A percentile compares a stretch with the other conserved stretches of the same genome.
Evolutionary conservation across 768 basidiomycete genomes (phyloP).

Genomic region (Lactarius trivialis): DNA sequence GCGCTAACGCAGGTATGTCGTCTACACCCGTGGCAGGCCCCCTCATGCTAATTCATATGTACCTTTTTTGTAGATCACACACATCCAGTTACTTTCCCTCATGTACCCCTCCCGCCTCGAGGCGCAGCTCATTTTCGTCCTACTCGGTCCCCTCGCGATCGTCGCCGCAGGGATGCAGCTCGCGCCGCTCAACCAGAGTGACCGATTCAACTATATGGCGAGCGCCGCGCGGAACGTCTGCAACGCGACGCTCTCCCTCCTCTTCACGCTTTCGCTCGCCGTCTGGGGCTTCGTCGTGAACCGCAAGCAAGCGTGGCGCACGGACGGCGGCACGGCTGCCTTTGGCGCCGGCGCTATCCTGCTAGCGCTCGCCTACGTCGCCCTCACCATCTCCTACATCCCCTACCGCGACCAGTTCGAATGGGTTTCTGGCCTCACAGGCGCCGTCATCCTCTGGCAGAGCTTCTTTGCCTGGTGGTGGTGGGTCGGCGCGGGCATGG

Average conservation of each 20-base stretch:
- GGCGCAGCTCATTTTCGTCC: conserved; percentile 72
- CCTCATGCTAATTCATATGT: neutral
- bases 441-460: conserved; percentile 95
- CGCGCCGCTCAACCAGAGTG: conserved; percentile 51
- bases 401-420: conserved; percentile 73
- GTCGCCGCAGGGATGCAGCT: conserved; percentile 80
- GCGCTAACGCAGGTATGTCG: conserved; percentile 74
- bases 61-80: conserved; percentile 63
- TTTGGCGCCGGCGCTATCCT: conserved; percentile 82
- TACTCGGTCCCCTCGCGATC: conserved; percentile 85
- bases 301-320: conserved; percentile 87
- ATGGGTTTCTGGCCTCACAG: conserved; percentile 90
- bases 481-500: conserved; percentile 96
- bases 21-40: neutral
- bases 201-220: conserved; percentile 37
- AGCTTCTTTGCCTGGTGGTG: conserved; percentile 98
- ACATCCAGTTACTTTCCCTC: conserved; percentile 95
- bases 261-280: conserved; percentile 84
- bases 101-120: conserved; percentile 90
- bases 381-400: conserved; percentile 84
- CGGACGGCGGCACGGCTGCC: conserved; percentile 91
- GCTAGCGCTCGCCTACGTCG: conserved; percentile 78
- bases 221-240: conserved; percentile 85
- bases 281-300: conserved; percentile 94
- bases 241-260: conserved; percentile 92